phyloP scores from a whole-genome alignment of 768 basidiomycete genomes.

The Pluteus cervinus region DNA sequence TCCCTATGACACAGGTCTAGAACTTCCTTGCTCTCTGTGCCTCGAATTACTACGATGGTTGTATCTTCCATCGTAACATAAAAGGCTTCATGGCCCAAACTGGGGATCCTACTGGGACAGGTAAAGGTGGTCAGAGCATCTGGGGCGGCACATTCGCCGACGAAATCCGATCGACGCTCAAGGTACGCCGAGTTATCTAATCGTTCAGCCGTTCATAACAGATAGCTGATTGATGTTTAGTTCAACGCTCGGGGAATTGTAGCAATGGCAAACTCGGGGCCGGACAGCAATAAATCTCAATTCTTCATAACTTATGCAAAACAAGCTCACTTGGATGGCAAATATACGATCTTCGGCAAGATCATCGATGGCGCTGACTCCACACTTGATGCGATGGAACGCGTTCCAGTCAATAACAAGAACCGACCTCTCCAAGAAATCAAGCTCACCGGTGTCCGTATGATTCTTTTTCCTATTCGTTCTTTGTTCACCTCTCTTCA shows the following conservation, averaged over 20 bases:
- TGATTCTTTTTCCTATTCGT: constrained; percentile 6
- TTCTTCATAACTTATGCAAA: constrained; percentile 91
- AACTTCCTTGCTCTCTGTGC: constrained; percentile 96
- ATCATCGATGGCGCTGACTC: constrained; percentile 98
- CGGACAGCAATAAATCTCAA: constrained; percentile 89
- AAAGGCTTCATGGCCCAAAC: constrained; percentile 95
- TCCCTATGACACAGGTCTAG: constrained; percentile 31
- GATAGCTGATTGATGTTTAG: constrained; percentile 32
- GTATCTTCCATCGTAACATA: constrained; percentile 91
- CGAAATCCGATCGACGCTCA: constrained; percentile 90
- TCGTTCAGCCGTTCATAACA: constrained; percentile 16
- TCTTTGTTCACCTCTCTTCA: constrained; percentile 20
- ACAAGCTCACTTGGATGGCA: constrained; percentile 90
- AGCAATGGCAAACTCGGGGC: constrained; percentile 97
- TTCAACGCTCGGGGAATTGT: constrained; percentile 94
- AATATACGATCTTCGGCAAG: constrained; percentile 92
- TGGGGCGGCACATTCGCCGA: constrained; percentile 92
- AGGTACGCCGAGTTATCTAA: constrained; percentile 40
- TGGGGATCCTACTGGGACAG: constrained; percentile 83
- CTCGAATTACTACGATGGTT: constrained; percentile 78
- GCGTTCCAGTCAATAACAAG: constrained; percentile 85
- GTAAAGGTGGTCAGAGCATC: constrained; percentile 95
- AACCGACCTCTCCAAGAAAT: constrained; percentile 85
- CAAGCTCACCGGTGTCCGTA: constrained; percentile 68
- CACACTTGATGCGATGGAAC: constrained; percentile 91